Evolutionary conservation across 768 basidiomycete species (phyloP).

Genomic region (Psilocybe subaeruginosa): DNA sequence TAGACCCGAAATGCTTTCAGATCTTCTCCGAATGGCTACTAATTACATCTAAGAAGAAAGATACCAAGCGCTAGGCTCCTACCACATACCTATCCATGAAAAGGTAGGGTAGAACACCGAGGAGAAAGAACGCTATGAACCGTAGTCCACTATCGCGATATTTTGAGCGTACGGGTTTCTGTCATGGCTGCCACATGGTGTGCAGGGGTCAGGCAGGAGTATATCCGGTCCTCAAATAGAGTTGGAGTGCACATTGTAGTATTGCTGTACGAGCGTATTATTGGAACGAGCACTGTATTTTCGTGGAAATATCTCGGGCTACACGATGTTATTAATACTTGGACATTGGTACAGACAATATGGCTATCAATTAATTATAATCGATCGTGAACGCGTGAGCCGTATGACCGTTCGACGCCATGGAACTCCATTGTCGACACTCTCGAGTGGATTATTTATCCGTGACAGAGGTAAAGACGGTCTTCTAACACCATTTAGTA

Average conservation of each 20-base stretch:
- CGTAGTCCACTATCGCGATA: not conserved
- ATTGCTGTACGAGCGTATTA: not conserved
- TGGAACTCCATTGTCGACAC: not conserved
- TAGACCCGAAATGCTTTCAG: slow-evolving; percentile 4
- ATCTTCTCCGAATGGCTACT: not conserved
- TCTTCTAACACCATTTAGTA: not conserved
- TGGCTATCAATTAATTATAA: not conserved
- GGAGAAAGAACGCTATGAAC: not conserved
- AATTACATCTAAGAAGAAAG: not conserved
- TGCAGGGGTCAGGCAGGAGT: not conserved
- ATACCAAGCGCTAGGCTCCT: not conserved
- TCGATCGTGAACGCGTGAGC: not conserved
- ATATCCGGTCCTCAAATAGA: not conserved
- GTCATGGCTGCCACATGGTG: not conserved
- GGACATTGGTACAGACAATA: not conserved
- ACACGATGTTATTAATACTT: not conserved
- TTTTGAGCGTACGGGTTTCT: not conserved
- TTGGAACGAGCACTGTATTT: not conserved
- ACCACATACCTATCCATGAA: not conserved
- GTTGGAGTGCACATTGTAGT: not conserved
- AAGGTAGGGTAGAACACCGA: not conserved
- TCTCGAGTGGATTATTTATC: not conserved
- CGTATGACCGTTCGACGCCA: not conserved
- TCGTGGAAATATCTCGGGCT: slow-evolving; percentile 6
- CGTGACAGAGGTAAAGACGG: not conserved